Evolutionary conservation across 2,329 filamentous ascomycete genomes (phyloP).

Genomic region (Venturia nashicola): DNA sequence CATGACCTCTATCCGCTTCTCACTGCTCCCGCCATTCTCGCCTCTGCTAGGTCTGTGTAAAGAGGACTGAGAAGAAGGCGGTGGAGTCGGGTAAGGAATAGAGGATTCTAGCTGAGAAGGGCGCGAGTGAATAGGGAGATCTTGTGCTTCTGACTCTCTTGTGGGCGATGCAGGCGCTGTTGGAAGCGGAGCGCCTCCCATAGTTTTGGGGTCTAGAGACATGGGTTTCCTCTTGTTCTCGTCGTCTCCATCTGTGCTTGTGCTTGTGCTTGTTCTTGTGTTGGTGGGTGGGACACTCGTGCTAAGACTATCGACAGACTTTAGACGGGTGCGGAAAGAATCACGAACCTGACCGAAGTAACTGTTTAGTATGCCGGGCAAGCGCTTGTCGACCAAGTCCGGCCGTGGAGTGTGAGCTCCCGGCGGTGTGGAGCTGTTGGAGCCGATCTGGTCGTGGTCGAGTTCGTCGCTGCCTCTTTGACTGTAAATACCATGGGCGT

Average conservation of each 20-base stretch:
- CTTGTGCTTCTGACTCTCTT: not conserved
- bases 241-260: conserved; percentile 3
- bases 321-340: conserved; percentile 37
- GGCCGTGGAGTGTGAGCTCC: conserved; percentile 88
- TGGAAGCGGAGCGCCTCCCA: not conserved
- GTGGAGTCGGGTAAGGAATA: conserved; percentile 27
- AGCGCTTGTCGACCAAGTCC: conserved; percentile 77
- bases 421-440: conserved; percentile 71
- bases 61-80: conserved; percentile 28
- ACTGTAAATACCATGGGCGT: conserved; percentile 1
- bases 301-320: conserved; percentile 24
- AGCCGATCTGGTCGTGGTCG: conserved; percentile 63
- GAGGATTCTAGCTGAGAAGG: conserved; percentile 12
- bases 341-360: conserved; percentile 99
- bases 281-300: conserved; percentile 12
- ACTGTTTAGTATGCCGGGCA: conserved; percentile 87
- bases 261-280: conserved; percentile 15
- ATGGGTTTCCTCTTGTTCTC: not conserved
- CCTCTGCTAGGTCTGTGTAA: conserved; percentile 18
- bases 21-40: conserved; percentile 11
- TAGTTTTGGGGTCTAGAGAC: not conserved
- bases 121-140: conserved; percentile 8
- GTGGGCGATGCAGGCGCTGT: conserved; percentile 10
- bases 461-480: conserved; percentile 39
- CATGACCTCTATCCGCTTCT: not conserved